A percentile compares a stretch with the other conserved stretches of the same genome.
phyloP scores from a whole-genome alignment of 2,329 filamentous ascomycete genomes.

The Helotiales sp. region DNA sequence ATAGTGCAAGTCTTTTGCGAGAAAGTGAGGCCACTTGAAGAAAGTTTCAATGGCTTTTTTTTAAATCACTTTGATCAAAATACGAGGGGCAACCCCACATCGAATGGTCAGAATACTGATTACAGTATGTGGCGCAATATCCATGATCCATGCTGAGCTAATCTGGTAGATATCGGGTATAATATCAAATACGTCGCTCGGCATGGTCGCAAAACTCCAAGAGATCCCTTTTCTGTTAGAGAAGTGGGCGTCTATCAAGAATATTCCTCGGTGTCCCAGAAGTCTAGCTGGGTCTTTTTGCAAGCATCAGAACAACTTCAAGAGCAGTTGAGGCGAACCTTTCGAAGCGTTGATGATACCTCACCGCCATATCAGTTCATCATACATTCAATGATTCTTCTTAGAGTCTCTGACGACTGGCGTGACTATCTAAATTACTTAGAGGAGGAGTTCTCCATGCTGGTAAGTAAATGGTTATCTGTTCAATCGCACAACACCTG shows the following conservation, averaged over 20 bases:
- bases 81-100: neutral
- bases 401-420: neutral
- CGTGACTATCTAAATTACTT: neutral
- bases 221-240: slow-evolving; percentile 1
- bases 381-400: neutral
- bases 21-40: slow-evolving; percentile 1
- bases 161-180: neutral
- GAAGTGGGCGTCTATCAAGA: slow-evolving; percentile 1
- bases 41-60: slow-evolving; percentile 1
- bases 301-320: slow-evolving; percentile 3
- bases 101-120: neutral
- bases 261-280: neutral
- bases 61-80: neutral
- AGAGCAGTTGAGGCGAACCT: neutral
- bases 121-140: neutral
- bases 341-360: neutral
- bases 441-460: slow-evolving; percentile 2
- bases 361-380: neutral
- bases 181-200: slow-evolving; percentile 2
- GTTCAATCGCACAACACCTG: neutral
- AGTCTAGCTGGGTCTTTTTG: neutral
- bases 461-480: neutral
- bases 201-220: neutral
- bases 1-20: slow-evolving; percentile 1
- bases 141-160: neutral